These are phyloP conservation scores for Aureobasidium pullulans DNA, from an alignment of 2,329 filamentous ascomycete species.

Conservation along the genomic window DNA sequence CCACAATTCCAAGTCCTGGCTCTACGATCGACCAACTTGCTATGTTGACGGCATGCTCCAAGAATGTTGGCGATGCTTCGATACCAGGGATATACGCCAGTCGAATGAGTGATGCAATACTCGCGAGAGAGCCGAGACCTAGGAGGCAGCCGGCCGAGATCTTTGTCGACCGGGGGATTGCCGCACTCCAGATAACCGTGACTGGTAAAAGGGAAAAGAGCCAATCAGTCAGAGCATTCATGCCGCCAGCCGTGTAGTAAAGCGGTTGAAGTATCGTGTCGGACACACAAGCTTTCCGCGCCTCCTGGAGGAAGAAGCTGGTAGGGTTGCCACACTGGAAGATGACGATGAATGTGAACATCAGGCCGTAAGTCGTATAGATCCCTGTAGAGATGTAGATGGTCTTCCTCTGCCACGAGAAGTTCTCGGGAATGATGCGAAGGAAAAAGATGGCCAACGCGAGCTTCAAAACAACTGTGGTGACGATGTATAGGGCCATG, in stretches of 20 bases:
- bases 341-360: constrained; percentile 42
- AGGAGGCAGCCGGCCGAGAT: constrained; percentile 35
- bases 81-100: constrained; percentile 21
- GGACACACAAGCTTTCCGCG: constrained; percentile 18
- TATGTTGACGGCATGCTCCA: constrained; percentile 21
- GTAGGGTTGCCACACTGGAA: constrained; percentile 29
- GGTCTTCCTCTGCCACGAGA: constrained; percentile 23
- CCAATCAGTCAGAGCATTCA: constrained; percentile 33
- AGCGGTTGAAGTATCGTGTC: constrained; percentile 19
- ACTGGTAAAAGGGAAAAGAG: constrained; percentile 31
- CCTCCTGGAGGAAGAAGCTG: constrained; percentile 19
- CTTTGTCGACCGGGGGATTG: constrained; percentile 33
- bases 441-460: constrained; percentile 36
- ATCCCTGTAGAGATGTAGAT: constrained; percentile 19
- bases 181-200: constrained; percentile 3
- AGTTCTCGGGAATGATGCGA: constrained; percentile 26
- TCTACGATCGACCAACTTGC: constrained; percentile 27
- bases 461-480: constrained; percentile 37
- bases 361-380: constrained; percentile 39
- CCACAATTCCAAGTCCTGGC: constrained; percentile 27
- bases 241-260: constrained; percentile 22
- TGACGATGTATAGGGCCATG: constrained; percentile 31
- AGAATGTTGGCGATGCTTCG: constrained; percentile 18
- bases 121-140: constrained; percentile 29
- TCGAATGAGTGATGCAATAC: constrained; percentile 21